phyloP scores from a whole-genome alignment of 164 flowering plant genomes.

The Piper longum region DNA sequence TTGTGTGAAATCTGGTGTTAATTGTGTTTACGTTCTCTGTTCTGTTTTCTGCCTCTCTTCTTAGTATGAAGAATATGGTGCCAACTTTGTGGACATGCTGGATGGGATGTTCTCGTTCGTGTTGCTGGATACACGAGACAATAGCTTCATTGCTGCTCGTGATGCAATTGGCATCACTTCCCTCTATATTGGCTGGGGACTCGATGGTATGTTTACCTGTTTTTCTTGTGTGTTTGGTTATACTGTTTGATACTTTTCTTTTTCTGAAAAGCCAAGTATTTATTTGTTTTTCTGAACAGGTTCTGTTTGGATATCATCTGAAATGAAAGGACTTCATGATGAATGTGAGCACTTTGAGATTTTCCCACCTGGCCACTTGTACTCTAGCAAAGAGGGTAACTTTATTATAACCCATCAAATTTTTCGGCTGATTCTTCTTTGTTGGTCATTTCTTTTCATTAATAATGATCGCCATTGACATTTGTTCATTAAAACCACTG shows the following conservation, averaged over 20 bases:
- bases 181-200: conserved; percentile 94
- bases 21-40: too few relatives aligned
- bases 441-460: neutral
- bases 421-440: too few relatives aligned
- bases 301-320: conserved; percentile 85
- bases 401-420: neutral
- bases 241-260: neutral
- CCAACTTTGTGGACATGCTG: conserved; percentile 78
- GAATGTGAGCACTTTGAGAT: conserved; percentile 81
- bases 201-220: conserved; percentile 48
- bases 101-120: conserved; percentile 97
- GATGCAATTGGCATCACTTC: conserved; percentile 93
- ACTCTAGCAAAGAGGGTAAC: conserved; percentile 59
- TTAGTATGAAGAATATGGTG: conserved; percentile 85
- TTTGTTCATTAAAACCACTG: conserved; percentile 1
- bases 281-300: conserved; percentile 21
- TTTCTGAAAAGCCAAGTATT: neutral
- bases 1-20: too few relatives aligned
- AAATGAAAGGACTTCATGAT: conserved; percentile 78
- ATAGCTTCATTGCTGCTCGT: conserved; percentile 79
- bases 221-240: neutral
- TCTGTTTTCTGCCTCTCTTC: neutral
- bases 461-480: neutral
- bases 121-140: conserved; percentile 74
- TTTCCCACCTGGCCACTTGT: conserved; percentile 90